Conservation (phyloP, 2,329 filamentous ascomycete genomes). For the Talaromyces sp. region DNA sequence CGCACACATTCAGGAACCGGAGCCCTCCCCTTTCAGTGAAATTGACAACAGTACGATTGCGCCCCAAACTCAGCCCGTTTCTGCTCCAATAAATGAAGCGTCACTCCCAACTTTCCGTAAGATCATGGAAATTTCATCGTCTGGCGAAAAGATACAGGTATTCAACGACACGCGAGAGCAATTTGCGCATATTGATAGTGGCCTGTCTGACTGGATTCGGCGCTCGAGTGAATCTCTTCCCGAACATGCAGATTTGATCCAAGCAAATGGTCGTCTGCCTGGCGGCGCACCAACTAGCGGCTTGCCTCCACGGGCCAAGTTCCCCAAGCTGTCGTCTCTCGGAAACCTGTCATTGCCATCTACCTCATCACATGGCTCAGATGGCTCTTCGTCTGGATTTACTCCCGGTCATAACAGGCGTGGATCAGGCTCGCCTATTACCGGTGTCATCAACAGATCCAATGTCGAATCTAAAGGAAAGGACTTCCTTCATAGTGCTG, state of each 20-base stretch:
- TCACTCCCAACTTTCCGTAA: constrained; percentile 66
- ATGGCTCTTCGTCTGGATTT: constrained; percentile 28
- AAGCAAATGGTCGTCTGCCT: constrained; percentile 33
- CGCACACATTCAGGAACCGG: constrained; percentile 6
- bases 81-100: constrained; percentile 25
- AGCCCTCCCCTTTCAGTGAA: constrained; percentile 15
- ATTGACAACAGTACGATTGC: neutral
- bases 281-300: constrained; percentile 28
- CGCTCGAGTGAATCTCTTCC: constrained; percentile 50
- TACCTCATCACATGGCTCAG: constrained; percentile 25
- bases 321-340: constrained; percentile 40
- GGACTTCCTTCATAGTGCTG: constrained; percentile 80
- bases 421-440: constrained; percentile 36
- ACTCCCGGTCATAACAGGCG: constrained; percentile 34
- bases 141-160: constrained; percentile 66
- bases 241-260: constrained; percentile 49
- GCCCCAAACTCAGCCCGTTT: neutral
- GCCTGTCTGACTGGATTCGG: constrained; percentile 62
- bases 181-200: constrained; percentile 70
- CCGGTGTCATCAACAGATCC: constrained; percentile 50
- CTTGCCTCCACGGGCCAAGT: constrained; percentile 35
- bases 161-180: constrained; percentile 70
- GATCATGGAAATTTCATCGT: constrained; percentile 66
- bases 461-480: constrained; percentile 81
- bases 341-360: constrained; percentile 27